These are phyloP conservation scores for Chenopodium album DNA, from an alignment of 148 eudicot genomes.

Conservation along the genomic window DNA sequence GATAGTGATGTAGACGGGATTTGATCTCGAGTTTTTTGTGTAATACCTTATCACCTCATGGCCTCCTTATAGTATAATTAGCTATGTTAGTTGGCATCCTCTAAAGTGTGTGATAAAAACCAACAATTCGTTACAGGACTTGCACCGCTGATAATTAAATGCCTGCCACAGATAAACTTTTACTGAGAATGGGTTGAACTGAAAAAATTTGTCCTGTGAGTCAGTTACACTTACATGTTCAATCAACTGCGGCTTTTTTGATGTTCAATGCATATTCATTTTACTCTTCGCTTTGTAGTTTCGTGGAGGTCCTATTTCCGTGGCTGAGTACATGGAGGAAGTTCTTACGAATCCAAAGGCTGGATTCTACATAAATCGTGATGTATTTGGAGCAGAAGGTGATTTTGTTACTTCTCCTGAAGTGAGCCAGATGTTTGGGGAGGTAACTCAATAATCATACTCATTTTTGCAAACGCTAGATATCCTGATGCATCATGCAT, in stretches of 20 bases:
- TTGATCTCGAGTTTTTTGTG: no score
- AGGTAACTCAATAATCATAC: slow-evolving; percentile 46
- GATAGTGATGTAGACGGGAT: not conserved
- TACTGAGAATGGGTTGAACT: not conserved
- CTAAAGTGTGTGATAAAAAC: not conserved
- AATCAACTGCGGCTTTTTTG: not conserved
- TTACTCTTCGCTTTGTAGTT: slow-evolving; percentile 43
- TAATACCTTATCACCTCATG: no score
- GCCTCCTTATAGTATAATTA: no score
- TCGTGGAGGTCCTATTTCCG: slow-evolving; percentile 93
- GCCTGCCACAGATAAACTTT: not conserved
- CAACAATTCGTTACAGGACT: no score
- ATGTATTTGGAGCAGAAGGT: slow-evolving; percentile 95
- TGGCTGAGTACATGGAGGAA: slow-evolving; percentile 99
- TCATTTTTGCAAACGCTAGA: not conserved
- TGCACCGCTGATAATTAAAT: no score
- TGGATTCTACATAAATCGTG: slow-evolving; percentile 93
- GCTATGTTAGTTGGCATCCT: no score
- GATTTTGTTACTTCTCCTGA: slow-evolving; percentile 98
- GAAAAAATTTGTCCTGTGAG: not conserved
- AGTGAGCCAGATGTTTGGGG: slow-evolving; percentile 99
- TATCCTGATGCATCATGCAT: not conserved
- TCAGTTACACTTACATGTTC: not conserved
- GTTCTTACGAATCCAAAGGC: slow-evolving; percentile 91
- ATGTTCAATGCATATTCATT: not conserved